Base-by-base conservation (phyloP, 768 basidiomycete species). In the Pleurotus giganteus region DNA sequence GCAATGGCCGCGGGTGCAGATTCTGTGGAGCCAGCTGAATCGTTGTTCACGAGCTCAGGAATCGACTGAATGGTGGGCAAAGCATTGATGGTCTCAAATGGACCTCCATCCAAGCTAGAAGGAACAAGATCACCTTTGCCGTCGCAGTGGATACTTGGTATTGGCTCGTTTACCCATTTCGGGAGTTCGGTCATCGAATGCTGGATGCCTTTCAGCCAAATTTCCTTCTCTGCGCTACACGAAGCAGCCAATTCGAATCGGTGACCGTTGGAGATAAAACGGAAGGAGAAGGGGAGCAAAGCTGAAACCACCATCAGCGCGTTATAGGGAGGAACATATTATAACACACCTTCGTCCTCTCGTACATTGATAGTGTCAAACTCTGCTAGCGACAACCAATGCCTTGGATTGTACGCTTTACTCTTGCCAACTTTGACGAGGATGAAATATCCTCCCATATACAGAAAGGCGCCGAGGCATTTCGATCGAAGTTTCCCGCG, bases 401-500 rank as follows among this genome's bases (percentile, higher is more conserved):
- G 89, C 57, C 79, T 82, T 15, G 93, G 85, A 63, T 95, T 92
- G 64, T 97, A 99, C 29, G 75, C 75, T 66, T 79, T 90, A 55
- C 82, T 78, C 71, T 91, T 94, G 60, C 80, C 74, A 36, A 94
- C 87, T 72, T 96, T 98, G 60, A 85, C 91, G 42, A 99, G 73
- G 19, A 97, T 78, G 34, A 98, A 69, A 66, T 93, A 98, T 9
- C 90, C 93, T 9, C 89, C 86, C 31, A 79, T 72, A 63, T 94
- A 99, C 41, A 99, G 73, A 69, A 99, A 96, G 15, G 88, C 89
- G 27, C 91, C 94, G 23, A 92, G 78, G 67, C 97, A 98, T 69
- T 91, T 92, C 57, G 89, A 87, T 66, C 80, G 84, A 61, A 89
- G 76, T 28, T 79, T 82, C 47, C 77, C 72, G 4, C 66, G 70